Percentiles rank a stretch among this genome's conserved stretches.
Conservation (phyloP, 1,284 basidiomycete genomes). For the Rhodotorula sp. region DNA sequence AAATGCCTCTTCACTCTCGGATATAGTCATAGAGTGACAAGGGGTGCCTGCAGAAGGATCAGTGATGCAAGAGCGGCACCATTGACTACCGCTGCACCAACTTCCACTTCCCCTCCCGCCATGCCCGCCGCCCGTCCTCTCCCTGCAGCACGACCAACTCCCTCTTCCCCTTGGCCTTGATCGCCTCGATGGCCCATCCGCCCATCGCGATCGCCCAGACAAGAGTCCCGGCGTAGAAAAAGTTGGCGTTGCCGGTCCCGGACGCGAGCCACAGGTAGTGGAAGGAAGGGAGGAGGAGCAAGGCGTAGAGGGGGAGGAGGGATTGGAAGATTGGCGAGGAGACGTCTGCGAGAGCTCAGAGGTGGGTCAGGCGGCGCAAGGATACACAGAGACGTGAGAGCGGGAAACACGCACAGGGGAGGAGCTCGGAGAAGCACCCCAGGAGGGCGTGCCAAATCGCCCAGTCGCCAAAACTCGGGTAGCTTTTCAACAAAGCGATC, state of each 20-base stretch:
- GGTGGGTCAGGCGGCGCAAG: not conserved
- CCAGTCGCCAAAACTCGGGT: constrained; percentile 85
- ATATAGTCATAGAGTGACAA: too few species aligned
- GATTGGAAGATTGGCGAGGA: constrained; percentile 82
- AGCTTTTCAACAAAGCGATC: constrained; percentile 83
- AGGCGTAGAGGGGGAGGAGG: constrained; percentile 79
- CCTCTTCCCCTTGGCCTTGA: constrained; percentile 27
- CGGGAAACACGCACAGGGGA: constrained; percentile 64
- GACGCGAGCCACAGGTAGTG: constrained; percentile 87
- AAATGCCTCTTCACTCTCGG: too few species aligned
- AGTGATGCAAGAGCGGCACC: not conserved
- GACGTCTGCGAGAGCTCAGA: constrained; percentile 60
- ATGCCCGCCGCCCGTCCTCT: constrained; percentile 19
- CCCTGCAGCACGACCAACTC: constrained; percentile 9
- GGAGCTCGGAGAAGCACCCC: constrained; percentile 77
- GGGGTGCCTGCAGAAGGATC: too few species aligned
- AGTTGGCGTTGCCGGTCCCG: constrained; percentile 96
- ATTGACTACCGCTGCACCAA: constrained; percentile 29
- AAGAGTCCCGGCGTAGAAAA: constrained; percentile 93
- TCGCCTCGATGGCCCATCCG: constrained; percentile 27
- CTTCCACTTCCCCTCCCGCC: constrained; percentile 25
- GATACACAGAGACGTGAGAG: not conserved
- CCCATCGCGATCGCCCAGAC: constrained; percentile 63
- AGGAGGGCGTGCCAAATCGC: constrained; percentile 81
- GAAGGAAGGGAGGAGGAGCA: constrained; percentile 84